Percentiles rank a stretch among this genome's conserved stretches.
These are phyloP conservation scores for Diaporthe sp. DNA, from an alignment of 2,329 filamentous ascomycete species.

Conservation along the genomic window DNA sequence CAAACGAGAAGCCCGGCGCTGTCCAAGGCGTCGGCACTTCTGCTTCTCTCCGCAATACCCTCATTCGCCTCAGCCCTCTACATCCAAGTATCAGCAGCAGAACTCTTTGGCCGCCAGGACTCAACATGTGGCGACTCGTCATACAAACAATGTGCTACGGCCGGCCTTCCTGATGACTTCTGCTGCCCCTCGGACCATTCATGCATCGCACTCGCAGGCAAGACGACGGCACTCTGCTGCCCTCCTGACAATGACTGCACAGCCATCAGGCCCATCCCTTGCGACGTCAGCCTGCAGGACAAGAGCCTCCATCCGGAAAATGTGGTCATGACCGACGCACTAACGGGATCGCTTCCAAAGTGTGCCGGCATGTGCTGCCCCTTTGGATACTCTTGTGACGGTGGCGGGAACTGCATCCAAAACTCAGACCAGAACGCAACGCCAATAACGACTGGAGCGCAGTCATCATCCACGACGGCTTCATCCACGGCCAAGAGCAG, in stretches of 20 bases:
- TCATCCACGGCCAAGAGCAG: constrained; percentile 45
- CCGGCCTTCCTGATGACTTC: constrained; percentile 72
- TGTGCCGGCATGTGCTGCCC: constrained; percentile 79
- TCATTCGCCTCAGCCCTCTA: constrained; percentile 37
- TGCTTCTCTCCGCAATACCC: constrained; percentile 37
- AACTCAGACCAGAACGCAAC: constrained; percentile 64
- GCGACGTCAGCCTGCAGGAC: constrained; percentile 74
- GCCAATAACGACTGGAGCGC: constrained; percentile 42
- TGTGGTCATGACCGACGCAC: constrained; percentile 76
- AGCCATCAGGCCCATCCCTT: constrained; percentile 75
- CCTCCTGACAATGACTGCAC: constrained; percentile 70
- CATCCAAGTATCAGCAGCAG: constrained; percentile 32
- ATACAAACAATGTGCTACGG: constrained; percentile 66
- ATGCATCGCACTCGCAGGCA: constrained; percentile 74
- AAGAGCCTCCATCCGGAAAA: constrained; percentile 68
- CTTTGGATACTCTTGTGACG: constrained; percentile 76
- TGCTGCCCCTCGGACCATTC: constrained; percentile 71
- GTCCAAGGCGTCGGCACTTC: constrained; percentile 34
- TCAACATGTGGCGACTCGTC: constrained; percentile 41
- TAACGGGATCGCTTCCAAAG: constrained; percentile 66
- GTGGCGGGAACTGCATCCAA: constrained; percentile 63
- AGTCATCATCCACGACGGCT: constrained; percentile 45
- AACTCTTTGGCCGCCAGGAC: constrained; percentile 33
- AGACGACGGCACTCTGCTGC: constrained; percentile 80
- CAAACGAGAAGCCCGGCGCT: constrained; percentile 6